A percentile compares a stretch with the other conserved stretches of the same genome.
Conservation (phyloP, 352 stramenopile genomes). For the Phytopythium delawarense region DNA sequence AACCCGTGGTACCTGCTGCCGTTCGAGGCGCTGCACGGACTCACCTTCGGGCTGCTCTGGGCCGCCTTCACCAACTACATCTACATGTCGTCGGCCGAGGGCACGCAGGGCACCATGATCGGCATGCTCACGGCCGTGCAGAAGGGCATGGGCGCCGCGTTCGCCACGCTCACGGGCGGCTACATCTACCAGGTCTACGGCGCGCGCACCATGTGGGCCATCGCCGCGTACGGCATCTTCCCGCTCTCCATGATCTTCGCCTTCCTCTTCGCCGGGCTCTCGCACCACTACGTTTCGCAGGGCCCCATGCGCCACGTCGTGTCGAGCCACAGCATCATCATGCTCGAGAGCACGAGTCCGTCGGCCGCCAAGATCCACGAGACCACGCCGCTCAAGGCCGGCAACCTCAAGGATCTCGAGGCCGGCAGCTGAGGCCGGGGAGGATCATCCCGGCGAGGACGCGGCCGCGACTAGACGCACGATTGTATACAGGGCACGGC, state of each 20-base stretch:
- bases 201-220: conserved; percentile 52
- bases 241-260: conserved; percentile 39
- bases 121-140: conserved; percentile 55
- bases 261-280: conserved; percentile 40
- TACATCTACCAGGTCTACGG: conserved; percentile 72
- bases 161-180: conserved; percentile 57
- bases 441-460: neutral
- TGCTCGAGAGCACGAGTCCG: conserved; percentile 8
- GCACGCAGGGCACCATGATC: conserved; percentile 74
- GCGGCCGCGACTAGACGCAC: neutral
- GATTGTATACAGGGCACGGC: neutral
- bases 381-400: conserved; percentile 7
- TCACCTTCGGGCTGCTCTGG: conserved; percentile 70
- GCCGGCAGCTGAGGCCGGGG: neutral
- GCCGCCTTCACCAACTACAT: conserved; percentile 78
- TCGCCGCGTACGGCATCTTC: conserved; percentile 43
- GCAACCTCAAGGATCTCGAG: conserved; percentile 9
- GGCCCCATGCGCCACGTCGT: conserved; percentile 7
- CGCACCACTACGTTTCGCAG: conserved; percentile 24
- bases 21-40: conserved; percentile 60
- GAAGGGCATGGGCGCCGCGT: conserved; percentile 59
- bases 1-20: conserved; percentile 65
- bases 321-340: conserved; percentile 11
- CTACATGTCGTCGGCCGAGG: conserved; percentile 51
- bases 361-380: conserved; percentile 9